These are phyloP conservation scores for Grammothele lineata DNA, from an alignment of 768 basidiomycete species.

Conservation along the genomic window DNA sequence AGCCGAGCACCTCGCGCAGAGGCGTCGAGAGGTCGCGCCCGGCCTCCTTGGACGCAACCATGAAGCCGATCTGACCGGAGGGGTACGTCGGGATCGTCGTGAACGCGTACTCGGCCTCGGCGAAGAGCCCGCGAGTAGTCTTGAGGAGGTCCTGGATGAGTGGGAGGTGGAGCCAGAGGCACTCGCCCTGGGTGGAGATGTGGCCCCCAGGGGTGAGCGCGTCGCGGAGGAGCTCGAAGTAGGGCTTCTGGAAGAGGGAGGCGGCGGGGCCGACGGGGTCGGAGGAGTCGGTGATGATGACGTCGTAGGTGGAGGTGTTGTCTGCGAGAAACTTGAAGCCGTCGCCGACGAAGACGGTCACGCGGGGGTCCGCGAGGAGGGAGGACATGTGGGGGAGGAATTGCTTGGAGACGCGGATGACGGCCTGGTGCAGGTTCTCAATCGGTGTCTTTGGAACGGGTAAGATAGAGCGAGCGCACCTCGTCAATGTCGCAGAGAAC, in stretches of 20 bases:
- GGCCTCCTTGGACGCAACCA: slow-evolving; percentile 78
- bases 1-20: slow-evolving; percentile 62
- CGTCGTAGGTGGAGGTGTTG: slow-evolving; percentile 86
- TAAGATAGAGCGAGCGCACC: slow-evolving; percentile 33
- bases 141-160: slow-evolving; percentile 75
- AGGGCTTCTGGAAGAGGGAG: slow-evolving; percentile 92
- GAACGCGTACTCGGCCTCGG: slow-evolving; percentile 83
- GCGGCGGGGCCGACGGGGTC: slow-evolving; percentile 96
- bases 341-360: slow-evolving; percentile 85
- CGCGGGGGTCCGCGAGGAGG: slow-evolving; percentile 74
- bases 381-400: slow-evolving; percentile 93
- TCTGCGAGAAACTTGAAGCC: slow-evolving; percentile 96
- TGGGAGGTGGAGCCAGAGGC: slow-evolving; percentile 88
- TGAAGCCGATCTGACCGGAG: slow-evolving; percentile 95
- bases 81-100: slow-evolving; percentile 98
- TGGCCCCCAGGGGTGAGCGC: slow-evolving; percentile 86
- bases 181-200: slow-evolving; percentile 95
- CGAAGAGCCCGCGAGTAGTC: slow-evolving; percentile 72
- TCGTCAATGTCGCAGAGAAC: slow-evolving; percentile 98
- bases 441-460: too few species aligned
- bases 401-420: slow-evolving; percentile 89
- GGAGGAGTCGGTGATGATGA: slow-evolving; percentile 98
- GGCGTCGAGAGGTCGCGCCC: slow-evolving; percentile 69
- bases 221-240: slow-evolving; percentile 92
- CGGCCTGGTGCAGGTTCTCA: slow-evolving; percentile 58